A percentile compares a stretch with the other conserved stretches of the same genome.
Evolutionary conservation across 164 flowering plant species (phyloP).

Genomic region (Buxus sempervirens): DNA sequence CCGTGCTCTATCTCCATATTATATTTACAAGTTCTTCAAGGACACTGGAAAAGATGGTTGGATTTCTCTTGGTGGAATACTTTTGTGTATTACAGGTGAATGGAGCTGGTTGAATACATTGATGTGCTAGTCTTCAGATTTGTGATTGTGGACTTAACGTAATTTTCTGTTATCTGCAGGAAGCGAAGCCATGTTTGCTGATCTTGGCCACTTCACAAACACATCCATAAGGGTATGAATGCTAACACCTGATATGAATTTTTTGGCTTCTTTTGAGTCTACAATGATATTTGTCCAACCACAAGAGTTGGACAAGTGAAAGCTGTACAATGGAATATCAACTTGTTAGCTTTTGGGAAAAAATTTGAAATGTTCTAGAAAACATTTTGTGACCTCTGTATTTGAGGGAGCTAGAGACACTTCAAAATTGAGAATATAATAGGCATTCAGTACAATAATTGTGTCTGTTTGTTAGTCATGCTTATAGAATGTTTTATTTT

Average conservation of each 20-base stretch:
- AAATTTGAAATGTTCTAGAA: too few relatives aligned
- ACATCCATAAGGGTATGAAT: slow-evolving; percentile 56
- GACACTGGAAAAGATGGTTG: slow-evolving; percentile 65
- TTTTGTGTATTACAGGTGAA: slow-evolving; percentile 59
- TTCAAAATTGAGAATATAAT: too few relatives aligned
- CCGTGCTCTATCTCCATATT: slow-evolving; percentile 62
- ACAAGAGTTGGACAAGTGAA: too few relatives aligned
- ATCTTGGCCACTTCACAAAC: slow-evolving; percentile 53
- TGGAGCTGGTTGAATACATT: neutral
- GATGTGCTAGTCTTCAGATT: slow-evolving; percentile 1
- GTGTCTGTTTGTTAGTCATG: too few relatives aligned
- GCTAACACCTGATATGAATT: neutral
- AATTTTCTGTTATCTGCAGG: slow-evolving; percentile 34
- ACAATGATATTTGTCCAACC: neutral
- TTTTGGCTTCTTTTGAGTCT: neutral
- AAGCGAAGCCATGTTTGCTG: slow-evolving; percentile 62
- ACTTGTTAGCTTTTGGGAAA: too few relatives aligned
- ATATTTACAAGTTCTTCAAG: slow-evolving; percentile 49
- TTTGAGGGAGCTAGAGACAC: too few relatives aligned
- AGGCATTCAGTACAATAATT: too few relatives aligned
- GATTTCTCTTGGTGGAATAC: slow-evolving; percentile 63
- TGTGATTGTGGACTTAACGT: slow-evolving; percentile 8
- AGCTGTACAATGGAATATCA: too few relatives aligned
- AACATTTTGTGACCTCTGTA: too few relatives aligned
- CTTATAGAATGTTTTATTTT: too few relatives aligned